A percentile compares a stretch with the other conserved stretches of the same genome.
Conservation (phyloP, 768 basidiomycete species). For the Lentinula guzmanii region DNA sequence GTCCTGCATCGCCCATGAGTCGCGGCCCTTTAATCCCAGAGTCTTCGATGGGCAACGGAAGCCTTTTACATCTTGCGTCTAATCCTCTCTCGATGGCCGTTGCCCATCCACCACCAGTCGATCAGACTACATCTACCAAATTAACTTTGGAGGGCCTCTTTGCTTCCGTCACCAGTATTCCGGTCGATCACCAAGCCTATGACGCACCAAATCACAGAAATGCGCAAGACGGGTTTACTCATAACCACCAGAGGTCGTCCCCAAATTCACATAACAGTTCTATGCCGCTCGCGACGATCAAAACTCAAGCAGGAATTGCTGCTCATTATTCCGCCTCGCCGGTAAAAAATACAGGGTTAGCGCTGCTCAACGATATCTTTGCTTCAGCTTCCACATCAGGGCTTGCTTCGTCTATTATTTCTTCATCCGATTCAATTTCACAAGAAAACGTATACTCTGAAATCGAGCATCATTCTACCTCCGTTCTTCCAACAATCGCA, state of each 20-base stretch:
- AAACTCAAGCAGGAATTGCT: not conserved
- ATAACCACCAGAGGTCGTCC: not conserved
- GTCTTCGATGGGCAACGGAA: not conserved
- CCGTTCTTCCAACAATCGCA: not conserved
- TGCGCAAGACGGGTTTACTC: not conserved
- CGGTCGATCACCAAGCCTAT: not conserved
- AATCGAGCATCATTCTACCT: not conserved
- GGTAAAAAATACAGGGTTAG: not conserved
- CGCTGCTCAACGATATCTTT: conserved; percentile 3
- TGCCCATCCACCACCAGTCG: not conserved
- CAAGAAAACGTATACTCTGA: not conserved
- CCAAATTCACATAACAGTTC: not conserved
- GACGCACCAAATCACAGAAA: not conserved
- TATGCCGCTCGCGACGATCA: not conserved
- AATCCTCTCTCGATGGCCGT: not conserved
- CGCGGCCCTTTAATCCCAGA: not conserved
- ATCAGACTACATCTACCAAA: not conserved
- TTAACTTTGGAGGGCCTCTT: conserved; percentile 3
- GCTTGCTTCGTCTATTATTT: not conserved
- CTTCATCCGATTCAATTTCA: not conserved
- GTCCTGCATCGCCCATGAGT: not conserved
- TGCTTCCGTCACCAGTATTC: not conserved
- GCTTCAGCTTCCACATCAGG: not conserved
- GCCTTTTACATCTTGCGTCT: not conserved
- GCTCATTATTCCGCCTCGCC: not conserved